Evolutionary conservation across 768 basidiomycete genomes (phyloP), one percentile per base, ranked within the genome.

Genomic region (Psilocybe sp.): DNA sequence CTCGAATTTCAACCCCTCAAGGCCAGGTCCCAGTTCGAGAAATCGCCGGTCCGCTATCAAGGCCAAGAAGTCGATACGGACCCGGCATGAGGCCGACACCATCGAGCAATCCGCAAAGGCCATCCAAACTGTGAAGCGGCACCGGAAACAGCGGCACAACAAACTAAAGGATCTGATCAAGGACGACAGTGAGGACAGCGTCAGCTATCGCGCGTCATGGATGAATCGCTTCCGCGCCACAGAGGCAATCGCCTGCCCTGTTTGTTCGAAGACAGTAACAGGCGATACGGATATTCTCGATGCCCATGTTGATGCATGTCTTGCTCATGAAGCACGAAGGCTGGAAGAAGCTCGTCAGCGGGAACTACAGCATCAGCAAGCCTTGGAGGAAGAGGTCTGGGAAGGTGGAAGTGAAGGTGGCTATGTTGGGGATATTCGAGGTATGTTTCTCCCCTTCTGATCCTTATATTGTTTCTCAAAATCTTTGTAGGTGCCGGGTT

Each of bases 261-360:
- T 92, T 18, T 92, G 89, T 61, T 65, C 74, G 40, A 66, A 67
- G 36, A 65, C 64, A 13, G 73, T 89, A 1, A 69, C 66, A 40
- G 89, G 89, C 1, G 89, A 89, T 58, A 71, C 75, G 39, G 89
- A 89, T 52, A 82, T 89, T 8, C 60, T 89, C 2, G 82, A 88
- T 57, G 88, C 87, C 13, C 90, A 92, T 66, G 78, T 92, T n/a
- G 87, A 92, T 58, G 74, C 87, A 6, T 92, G 90, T 62, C 64
- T 92, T 38, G 81, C 80, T 4, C 71, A 87, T 57, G 79, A 82
- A 57, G 71, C 61, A 45, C 68, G 64, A 32, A 64, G 71, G 45
- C 43, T 75, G 34, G 73, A 76, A 53, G 76, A 74, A 45, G 73
- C 75, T 40, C 64, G 74, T 44, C 65, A 69, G 39, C 68, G 68